Conservation (phyloP, 1,284 basidiomycete species). For the Sutorius eximius region DNA sequence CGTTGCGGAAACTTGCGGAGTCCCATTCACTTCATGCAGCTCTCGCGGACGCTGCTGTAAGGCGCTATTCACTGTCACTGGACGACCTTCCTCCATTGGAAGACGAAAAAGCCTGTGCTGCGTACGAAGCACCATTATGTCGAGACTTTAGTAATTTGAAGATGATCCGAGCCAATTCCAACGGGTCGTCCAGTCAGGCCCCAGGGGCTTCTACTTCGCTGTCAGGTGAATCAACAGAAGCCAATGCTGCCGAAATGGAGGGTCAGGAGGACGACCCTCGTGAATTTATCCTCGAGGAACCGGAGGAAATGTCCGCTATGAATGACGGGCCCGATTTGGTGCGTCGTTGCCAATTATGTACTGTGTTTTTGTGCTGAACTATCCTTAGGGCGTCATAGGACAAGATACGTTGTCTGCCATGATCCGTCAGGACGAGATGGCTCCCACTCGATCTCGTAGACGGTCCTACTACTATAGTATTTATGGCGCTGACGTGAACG, state of each 20-base stretch:
- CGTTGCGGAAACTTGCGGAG: conserved; percentile 56
- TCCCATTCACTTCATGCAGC: conserved; percentile 36
- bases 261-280: conserved; percentile 23
- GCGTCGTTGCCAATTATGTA: conserved; percentile 17
- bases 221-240: conserved; percentile 10
- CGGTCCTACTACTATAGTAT: conserved; percentile 49
- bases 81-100: conserved; percentile 55
- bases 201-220: conserved; percentile 1
- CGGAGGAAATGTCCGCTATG: conserved; percentile 15
- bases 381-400: conserved; percentile 54
- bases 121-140: conserved; percentile 51
- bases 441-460: conserved; percentile 55
- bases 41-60: conserved; percentile 46
- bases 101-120: conserved; percentile 42
- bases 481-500: conserved; percentile 41
- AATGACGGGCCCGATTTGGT: conserved; percentile 34
- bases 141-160: conserved; percentile 43
- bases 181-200: conserved; percentile 16
- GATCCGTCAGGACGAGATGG: conserved; percentile 67
- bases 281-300: conserved; percentile 27
- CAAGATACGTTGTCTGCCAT: conserved; percentile 66
- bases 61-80: conserved; percentile 49
- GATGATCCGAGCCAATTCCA: conserved; percentile 25
- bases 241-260: conserved; percentile 14
- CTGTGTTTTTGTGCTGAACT: conserved; percentile 10